These are phyloP conservation scores for Sporothrix brunneoviolacea DNA, from an alignment of 2,329 filamentous ascomycete genomes.

Conservation along the genomic window DNA sequence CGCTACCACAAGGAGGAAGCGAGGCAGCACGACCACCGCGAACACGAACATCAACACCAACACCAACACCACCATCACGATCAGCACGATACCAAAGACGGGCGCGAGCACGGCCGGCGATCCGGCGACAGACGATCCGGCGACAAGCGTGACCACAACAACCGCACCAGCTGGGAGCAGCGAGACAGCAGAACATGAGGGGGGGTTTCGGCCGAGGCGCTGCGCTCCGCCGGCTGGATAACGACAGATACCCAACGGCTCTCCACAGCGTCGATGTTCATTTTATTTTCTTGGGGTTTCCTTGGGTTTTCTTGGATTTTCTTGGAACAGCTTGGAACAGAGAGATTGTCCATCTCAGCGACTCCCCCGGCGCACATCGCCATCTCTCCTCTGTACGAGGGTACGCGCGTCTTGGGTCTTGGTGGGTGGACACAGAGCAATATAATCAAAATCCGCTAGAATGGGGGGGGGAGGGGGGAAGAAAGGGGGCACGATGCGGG, in stretches of 20 bases:
- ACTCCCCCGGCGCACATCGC: not conserved
- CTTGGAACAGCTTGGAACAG: no score
- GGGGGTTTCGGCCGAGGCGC: no score
- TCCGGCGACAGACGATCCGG: not conserved
- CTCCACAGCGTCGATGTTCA: no score
- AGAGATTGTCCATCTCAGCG: no score
- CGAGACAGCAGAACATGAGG: not conserved
- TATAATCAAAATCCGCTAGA: no score
- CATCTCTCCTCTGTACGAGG: not conserved
- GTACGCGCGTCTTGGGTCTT: conserved; percentile 1
- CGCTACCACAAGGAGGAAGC: not conserved
- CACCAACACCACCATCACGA: not conserved
- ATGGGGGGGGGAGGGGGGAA: no score
- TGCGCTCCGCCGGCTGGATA: no score
- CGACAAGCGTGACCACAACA: not conserved
- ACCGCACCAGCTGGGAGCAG: not conserved
- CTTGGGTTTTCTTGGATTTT: no score
- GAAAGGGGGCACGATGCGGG: no score
- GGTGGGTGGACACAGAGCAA: no score
- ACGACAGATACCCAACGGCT: no score
- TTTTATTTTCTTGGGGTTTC: no score
- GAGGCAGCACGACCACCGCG: not conserved
- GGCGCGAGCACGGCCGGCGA: not conserved
- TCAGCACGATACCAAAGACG: not conserved
- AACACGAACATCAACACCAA: not conserved